Base-by-base conservation (phyloP, 2,329 filamentous ascomycete species). In the Fusarium sp. region DNA sequence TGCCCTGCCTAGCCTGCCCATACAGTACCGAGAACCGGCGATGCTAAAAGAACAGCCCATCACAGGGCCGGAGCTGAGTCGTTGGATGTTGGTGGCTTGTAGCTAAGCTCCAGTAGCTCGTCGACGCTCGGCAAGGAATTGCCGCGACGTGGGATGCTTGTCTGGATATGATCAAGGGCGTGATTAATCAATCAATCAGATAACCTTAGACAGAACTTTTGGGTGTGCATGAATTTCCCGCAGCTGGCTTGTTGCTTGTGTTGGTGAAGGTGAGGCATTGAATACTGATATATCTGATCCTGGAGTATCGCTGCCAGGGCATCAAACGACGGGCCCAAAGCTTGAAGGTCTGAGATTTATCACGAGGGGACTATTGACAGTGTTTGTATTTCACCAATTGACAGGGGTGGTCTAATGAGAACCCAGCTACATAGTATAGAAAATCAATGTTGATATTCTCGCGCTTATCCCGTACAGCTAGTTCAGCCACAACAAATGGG, bases 61-160 rank as follows among this genome's bases (percentile, higher is more conserved):
- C 49, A 42, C 48, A 46, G 45, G 56, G 34, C 42, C 54, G 36
- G 19, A 38, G 54, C 48, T 53, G 50, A 48, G 32, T 46, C 26
- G 51, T 35, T 44, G 36, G 46, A 56, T 60, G 45, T 54, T 52
- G 51, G 55, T 66, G 55, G 67, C 65, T 65, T 67, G 56, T 41
- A 58, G 52, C 54, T 63, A 63, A 47, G 19, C 35, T 34, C 25
- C 32, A 42, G 36, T 59, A 60, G 57, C 39, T 45, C 38, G 44
- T 56, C 36, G 55, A 58, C 43, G 40, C 43, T 64, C 68, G 68
- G 68, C 67, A 70, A 70, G 51, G 58, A 65, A 59, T 70, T 70
- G 68, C 68, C 68, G 65, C 34, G 50, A 43, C 57, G 65, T 66
- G 61, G 56, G 51, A 54, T 61, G 61, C 55, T 59, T 44, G 32